A percentile compares a stretch with the other conserved stretches of the same genome.
phyloP scores from a whole-genome alignment of 768 basidiomycete species.

The Hypholoma sublateritium region DNA sequence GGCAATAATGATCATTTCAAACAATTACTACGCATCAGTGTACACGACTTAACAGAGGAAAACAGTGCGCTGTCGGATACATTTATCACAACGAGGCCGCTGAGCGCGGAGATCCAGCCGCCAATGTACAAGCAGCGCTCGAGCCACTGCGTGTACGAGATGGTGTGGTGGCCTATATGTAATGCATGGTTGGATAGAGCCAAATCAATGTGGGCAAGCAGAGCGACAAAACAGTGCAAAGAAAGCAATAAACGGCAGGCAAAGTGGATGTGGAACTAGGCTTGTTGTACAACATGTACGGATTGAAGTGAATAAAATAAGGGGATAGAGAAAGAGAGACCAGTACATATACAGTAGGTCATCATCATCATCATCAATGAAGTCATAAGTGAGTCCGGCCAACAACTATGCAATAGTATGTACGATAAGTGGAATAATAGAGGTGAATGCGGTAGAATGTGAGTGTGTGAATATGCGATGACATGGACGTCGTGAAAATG shows the following conservation, averaged over 20 bases:
- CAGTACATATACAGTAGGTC: not conserved
- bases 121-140: too few species aligned
- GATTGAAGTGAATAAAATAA: constrained; percentile 6
- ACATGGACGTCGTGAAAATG: constrained; percentile 1
- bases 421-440: not conserved
- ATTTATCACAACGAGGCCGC: not conserved
- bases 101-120: not conserved
- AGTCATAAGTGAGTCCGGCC: constrained; percentile 2
- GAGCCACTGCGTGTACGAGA: too few species aligned
- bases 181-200: not conserved
- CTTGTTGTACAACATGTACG: constrained; percentile 8
- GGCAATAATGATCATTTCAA: not conserved
- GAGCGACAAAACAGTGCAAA: not conserved
- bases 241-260: not conserved
- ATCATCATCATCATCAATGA: not conserved
- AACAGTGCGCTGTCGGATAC: not conserved
- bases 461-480: not conserved
- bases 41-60: not conserved
- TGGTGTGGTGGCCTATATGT: not conserved
- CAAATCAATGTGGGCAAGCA: not conserved
- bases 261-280: constrained; percentile 1
- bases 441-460: not conserved
- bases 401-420: constrained; percentile 8
- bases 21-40: not conserved
- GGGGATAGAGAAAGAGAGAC: not conserved